A percentile compares a stretch with the other conserved stretches of the same genome.
Conservation (phyloP, 2,329 filamentous ascomycete species). For the Diaporthe destruens region DNA sequence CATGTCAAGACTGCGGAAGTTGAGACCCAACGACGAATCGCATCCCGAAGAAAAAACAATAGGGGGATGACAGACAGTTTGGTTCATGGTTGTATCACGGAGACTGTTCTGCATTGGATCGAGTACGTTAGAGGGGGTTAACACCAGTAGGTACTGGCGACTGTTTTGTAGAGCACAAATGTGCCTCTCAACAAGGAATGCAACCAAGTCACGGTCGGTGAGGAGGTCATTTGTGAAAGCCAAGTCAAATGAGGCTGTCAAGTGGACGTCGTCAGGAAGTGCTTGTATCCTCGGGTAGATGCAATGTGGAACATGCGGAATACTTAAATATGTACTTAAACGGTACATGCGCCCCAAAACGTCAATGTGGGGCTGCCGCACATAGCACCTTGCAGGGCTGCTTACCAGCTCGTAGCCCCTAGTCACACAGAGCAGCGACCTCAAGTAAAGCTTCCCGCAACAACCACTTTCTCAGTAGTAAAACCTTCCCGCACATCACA, state of each 20-base stretch:
- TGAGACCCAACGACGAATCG: not conserved
- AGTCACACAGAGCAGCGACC: not conserved
- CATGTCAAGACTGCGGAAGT: not conserved
- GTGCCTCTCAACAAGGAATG: not conserved
- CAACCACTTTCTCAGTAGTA: not conserved
- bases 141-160: no score
- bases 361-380: conserved; percentile 19
- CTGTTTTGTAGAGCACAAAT: not conserved
- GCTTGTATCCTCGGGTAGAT: not conserved
- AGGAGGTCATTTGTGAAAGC: not conserved
- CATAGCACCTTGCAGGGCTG: not conserved
- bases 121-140: not conserved
- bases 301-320: not conserved
- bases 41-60: not conserved
- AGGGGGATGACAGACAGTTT: not conserved
- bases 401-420: conserved; percentile 8
- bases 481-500: not conserved
- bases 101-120: no score
- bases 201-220: not conserved
- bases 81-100: not conserved
- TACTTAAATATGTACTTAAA: conserved; percentile 24
- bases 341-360: not conserved
- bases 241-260: not conserved
- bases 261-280: not conserved
- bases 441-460: not conserved